phyloP scores from a whole-genome alignment of 257 asterid species.

The Paraleonurus japonicus region DNA sequence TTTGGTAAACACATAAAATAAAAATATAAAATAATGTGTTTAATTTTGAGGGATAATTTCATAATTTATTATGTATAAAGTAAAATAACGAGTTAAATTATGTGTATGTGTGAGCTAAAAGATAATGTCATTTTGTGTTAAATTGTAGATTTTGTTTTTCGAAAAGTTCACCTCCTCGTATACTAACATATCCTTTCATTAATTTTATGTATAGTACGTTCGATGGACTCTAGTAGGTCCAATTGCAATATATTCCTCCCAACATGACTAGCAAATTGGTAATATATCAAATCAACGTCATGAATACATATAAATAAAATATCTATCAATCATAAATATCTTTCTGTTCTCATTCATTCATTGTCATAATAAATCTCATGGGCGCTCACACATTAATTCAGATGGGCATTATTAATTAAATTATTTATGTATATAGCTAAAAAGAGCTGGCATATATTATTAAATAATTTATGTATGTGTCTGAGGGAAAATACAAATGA shows the following conservation, averaged over 20 bases:
- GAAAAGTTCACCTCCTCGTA: no score
- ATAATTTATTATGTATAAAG: no score
- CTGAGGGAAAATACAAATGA: background rate
- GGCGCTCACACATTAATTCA: background rate
- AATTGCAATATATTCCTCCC: background rate
- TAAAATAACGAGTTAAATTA: no score
- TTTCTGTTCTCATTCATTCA: background rate
- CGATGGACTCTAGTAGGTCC: background rate
- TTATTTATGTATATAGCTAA: background rate
- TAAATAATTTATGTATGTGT: background rate
- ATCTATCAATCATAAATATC: background rate
- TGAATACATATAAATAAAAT: background rate
- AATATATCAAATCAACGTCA: background rate
- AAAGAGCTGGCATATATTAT: background rate
- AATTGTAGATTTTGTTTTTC: no score
- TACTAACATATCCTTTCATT: background rate
- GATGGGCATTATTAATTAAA: background rate
- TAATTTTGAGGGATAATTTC: no score
- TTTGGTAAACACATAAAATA: no score
- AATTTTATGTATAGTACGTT: background rate
- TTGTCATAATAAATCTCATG: background rate
- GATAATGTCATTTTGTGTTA: no score
- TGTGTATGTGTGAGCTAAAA: no score
- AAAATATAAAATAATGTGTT: no score
- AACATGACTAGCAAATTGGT: background rate